Conservation (phyloP, 768 basidiomycete genomes). For the Lactarius hengduanensis region DNA sequence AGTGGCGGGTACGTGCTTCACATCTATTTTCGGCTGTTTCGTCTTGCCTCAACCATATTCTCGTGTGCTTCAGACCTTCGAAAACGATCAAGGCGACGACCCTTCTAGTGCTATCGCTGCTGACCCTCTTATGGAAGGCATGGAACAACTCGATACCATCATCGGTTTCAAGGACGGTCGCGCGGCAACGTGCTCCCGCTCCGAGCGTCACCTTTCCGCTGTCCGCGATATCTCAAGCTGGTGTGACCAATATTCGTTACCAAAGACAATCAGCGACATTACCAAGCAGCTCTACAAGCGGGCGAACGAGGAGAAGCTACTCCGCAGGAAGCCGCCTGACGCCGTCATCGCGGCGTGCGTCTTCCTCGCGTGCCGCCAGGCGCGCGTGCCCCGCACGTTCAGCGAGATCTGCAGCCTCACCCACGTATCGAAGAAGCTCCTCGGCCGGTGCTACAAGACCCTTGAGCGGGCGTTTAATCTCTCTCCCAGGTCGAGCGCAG, state of each 20-base stretch:
- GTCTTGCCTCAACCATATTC: constrained; percentile 27
- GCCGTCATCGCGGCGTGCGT: constrained; percentile 97
- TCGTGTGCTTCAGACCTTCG: constrained; percentile 74
- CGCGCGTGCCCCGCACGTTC: constrained; percentile 91
- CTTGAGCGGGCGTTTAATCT: constrained; percentile 88
- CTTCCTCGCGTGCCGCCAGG: constrained; percentile 95
- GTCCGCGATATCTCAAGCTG: constrained; percentile 90
- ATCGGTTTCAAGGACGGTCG: constrained; percentile 96
- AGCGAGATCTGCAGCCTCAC: constrained; percentile 93
- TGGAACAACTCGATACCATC: constrained; percentile 91
- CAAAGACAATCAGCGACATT: constrained; percentile 91
- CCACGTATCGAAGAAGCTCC: constrained; percentile 90
- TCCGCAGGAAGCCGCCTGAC: constrained; percentile 87
- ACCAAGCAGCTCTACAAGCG: constrained; percentile 98
- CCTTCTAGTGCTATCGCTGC: constrained; percentile 99
- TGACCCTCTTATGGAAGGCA: constrained; percentile 92
- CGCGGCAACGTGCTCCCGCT: constrained; percentile 78
- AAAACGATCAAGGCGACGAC: constrained; percentile 98
- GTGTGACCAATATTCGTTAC: constrained; percentile 95
- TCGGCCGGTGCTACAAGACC: constrained; percentile 91
- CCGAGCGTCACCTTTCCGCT: constrained; percentile 83
- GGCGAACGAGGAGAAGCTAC: constrained; percentile 92
- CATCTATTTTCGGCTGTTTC: constrained; percentile 18
- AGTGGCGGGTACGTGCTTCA: constrained; percentile 81
- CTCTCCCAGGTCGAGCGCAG: constrained; percentile 69